Base-by-base conservation (phyloP, 352 stramenopile genomes). In the Pythium pyrilobum region DNA sequence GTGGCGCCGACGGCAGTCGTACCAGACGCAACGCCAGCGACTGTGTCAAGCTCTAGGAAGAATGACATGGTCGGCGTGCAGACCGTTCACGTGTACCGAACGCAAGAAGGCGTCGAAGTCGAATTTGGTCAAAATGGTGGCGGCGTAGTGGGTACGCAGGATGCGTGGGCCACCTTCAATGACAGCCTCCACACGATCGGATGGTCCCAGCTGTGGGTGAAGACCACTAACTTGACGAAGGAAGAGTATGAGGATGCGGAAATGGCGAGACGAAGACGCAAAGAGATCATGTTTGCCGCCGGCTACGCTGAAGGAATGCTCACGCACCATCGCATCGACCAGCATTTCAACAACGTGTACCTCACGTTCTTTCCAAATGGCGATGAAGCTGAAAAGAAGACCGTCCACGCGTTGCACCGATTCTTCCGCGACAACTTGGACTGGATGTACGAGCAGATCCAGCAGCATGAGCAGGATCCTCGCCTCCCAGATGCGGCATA, bases 261-360 rank as follows among this genome's bases (percentile, higher is more conserved):
- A 10, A 16, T 52, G 2, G 36, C 50, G 3, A 42, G 47, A 0
- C n/a, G 49, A 42, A 51, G 69, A 39, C 62, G 69, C 12, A 29
- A 59, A 2, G 56, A 77, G 33, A 66, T 70, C 37, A 71, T 82
- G 58, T 85, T 69, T 32, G 77, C 77, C 10, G 77, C 73, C 4
- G 77, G 77, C 1, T 89, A 81, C 37, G 66, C 72, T 0, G 75
- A 89, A 50, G 77, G 71, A 1, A 55, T 71, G 25, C 56, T 89
- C 16, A 89, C 75, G 2, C 74, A 85, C 38, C 69, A 69, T n/a
- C 73, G 73, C 18, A 89, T 89, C 39, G 69, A 83, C 54, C 47
- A 85, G 46, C 77, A 89, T 53, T 86, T 75, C 43, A 52, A 53
- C 44, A 85, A 86, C 41, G 69, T 81, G 13, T 74, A 71, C 31